Conservation (phyloP, 441 rosid species). For the Bocquillonia castaneifolia region DNA sequence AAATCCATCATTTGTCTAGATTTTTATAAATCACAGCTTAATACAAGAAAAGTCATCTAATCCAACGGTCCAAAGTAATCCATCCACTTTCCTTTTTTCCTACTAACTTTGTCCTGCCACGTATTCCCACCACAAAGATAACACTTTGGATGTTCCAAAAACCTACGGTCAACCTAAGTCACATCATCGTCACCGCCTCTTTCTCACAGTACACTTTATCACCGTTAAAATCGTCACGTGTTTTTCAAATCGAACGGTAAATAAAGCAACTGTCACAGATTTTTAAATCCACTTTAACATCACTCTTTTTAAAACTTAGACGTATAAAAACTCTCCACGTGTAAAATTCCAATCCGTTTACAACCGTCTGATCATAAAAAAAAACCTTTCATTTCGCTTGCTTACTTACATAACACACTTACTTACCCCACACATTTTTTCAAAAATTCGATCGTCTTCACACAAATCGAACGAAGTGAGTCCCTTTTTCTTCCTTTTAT, state of each 20-base stretch:
- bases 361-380: conserved; percentile 33
- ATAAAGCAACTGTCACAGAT: neutral
- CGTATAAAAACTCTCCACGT: conserved; percentile 31
- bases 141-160: conserved; percentile 5
- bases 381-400: no score
- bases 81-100: neutral
- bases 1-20: no score
- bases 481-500: conserved; percentile 16
- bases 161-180: conserved; percentile 3
- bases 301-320: neutral
- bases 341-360: neutral
- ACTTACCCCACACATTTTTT: conserved; percentile 28
- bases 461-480: conserved; percentile 12
- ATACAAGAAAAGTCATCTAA: conserved; percentile 14
- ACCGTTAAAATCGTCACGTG: neutral
- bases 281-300: neutral
- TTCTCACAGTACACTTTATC: conserved; percentile 15
- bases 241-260: neutral
- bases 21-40: neutral
- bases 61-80: conserved; percentile 4
- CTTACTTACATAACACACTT: no score
- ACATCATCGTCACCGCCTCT: neutral
- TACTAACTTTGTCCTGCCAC: conserved; percentile 22
- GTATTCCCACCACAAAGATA: conserved; percentile 5
- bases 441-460: conserved; percentile 28